Conservation (phyloP, 129 eudicot species). For the Tagetes patula region DNA sequence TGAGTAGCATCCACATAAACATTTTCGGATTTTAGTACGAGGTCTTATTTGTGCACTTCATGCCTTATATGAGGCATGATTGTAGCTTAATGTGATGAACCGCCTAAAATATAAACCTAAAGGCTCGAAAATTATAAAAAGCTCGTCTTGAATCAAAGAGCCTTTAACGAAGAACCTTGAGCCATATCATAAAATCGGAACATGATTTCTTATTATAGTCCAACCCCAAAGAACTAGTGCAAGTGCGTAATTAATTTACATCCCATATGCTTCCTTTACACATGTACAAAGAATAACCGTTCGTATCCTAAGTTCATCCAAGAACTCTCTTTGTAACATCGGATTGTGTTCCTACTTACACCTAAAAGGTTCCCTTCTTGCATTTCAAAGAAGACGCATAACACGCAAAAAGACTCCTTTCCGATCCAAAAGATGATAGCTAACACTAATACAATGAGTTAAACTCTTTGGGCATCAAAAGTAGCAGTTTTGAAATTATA, state of each 20-base stretch:
- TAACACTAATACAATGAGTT: neutral
- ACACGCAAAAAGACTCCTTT: neutral
- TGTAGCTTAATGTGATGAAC: neutral
- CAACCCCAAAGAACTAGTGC: neutral
- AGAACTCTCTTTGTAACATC: neutral
- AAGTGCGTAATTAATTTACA: neutral
- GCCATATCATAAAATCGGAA: neutral
- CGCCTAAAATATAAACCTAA: neutral
- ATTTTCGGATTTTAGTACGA: neutral
- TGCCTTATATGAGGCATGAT: neutral
- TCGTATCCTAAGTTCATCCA: neutral
- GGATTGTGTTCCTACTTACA: neutral
- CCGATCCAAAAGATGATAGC: neutral
- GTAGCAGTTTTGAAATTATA: neutral
- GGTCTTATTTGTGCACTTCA: neutral
- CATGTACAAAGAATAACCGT: neutral
- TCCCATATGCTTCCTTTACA: neutral
- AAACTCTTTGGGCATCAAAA: neutral
- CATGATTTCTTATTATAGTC: neutral
- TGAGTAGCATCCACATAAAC: neutral
- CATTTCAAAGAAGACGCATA: neutral
- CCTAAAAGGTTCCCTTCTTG: neutral
- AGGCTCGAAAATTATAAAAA: neutral
- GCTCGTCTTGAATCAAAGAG: neutral
- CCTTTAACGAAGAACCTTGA: neutral